These are phyloP conservation scores for Pterulicium gracile DNA, from an alignment of 1,284 basidiomycete genomes.

Conservation along the genomic window DNA sequence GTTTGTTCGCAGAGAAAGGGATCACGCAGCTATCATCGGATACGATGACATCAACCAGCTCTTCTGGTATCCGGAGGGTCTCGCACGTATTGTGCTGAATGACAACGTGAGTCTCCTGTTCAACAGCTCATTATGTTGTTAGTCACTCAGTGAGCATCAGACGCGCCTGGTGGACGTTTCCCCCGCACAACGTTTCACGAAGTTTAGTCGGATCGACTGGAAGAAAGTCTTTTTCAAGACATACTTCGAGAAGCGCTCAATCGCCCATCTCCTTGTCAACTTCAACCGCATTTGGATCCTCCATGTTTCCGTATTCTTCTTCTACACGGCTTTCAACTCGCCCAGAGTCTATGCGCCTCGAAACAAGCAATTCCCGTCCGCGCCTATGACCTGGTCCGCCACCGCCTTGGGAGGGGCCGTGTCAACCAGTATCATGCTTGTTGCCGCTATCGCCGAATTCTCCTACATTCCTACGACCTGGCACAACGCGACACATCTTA, in stretches of 20 bases:
- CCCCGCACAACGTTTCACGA: slow-evolving; percentile 86
- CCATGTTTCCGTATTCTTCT: slow-evolving; percentile 86
- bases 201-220: slow-evolving; percentile 87
- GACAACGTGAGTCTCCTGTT: slow-evolving; percentile 46
- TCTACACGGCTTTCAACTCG: slow-evolving; percentile 93
- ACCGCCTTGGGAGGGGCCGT: slow-evolving; percentile 87
- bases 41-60: slow-evolving; percentile 99
- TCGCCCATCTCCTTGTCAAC: slow-evolving; percentile 86
- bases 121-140: slow-evolving; percentile 5
- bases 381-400: slow-evolving; percentile 89
- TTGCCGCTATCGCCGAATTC: slow-evolving; percentile 86
- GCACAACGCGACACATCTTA: slow-evolving; percentile 93
- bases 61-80: slow-evolving; percentile 99
- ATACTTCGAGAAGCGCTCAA: slow-evolving; percentile 91
- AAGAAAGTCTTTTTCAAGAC: slow-evolving; percentile 93
- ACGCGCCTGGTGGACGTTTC: slow-evolving; percentile 84
- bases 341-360: slow-evolving; percentile 83
- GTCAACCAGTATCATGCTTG: slow-evolving; percentile 83
- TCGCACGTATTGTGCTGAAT: slow-evolving; percentile 82
- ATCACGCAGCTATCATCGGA: slow-evolving; percentile 93
- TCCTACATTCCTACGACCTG: slow-evolving; percentile 95
- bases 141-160: slow-evolving; percentile 23
- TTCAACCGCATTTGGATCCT: slow-evolving; percentile 97
- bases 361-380: slow-evolving; percentile 43
- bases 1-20: slow-evolving; percentile 88